phyloP scores from a whole-genome alignment of 371 early-diverging fungal species.

The Syncephalastrum racemosum region DNA sequence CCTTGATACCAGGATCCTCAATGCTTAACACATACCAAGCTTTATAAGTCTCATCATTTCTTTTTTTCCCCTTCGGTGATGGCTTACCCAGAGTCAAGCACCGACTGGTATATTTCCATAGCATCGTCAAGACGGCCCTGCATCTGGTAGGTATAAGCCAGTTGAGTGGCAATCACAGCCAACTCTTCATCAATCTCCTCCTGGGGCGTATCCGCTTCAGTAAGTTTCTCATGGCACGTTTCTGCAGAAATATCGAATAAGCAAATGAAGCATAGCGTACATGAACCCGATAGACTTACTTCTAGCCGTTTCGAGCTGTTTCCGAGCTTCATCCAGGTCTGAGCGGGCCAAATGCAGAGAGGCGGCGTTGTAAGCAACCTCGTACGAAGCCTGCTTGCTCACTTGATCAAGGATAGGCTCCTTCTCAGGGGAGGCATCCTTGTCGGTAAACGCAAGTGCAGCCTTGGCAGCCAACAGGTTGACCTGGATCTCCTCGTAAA shows the following conservation, averaged over 20 bases:
- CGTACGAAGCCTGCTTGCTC: slow-evolving; percentile 52
- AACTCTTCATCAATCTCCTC: slow-evolving; percentile 73
- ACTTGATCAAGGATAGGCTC: slow-evolving; percentile 8
- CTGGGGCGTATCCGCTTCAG: slow-evolving; percentile 40
- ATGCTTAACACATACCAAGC: slow-evolving; percentile 6
- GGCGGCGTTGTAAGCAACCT: slow-evolving; percentile 71
- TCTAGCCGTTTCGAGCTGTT: slow-evolving; percentile 52
- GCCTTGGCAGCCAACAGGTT: slow-evolving; percentile 72
- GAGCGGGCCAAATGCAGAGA: slow-evolving; percentile 59
- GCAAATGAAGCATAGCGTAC: not conserved
- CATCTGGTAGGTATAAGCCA: slow-evolving; percentile 73
- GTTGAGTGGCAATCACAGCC: slow-evolving; percentile 66
- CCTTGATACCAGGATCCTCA: slow-evolving; percentile 54
- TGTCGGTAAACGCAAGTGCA: slow-evolving; percentile 53
- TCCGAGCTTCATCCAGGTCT: slow-evolving; percentile 55
- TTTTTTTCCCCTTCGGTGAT: slow-evolving; percentile 3
- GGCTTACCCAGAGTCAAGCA: slow-evolving; percentile 61
- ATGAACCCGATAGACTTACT: slow-evolving; percentile 37
- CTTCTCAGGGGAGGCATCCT: slow-evolving; percentile 22
- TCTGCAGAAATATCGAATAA: slow-evolving; percentile 19
- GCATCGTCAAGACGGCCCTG: slow-evolving; percentile 62
- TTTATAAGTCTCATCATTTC: slow-evolving; percentile 4
- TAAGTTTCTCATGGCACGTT: slow-evolving; percentile 32
- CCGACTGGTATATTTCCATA: slow-evolving; percentile 59
- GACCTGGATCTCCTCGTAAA: slow-evolving; percentile 43